Conservation (phyloP, 495 filamentous ascomycete genomes). For the Choiromyces venosus region DNA sequence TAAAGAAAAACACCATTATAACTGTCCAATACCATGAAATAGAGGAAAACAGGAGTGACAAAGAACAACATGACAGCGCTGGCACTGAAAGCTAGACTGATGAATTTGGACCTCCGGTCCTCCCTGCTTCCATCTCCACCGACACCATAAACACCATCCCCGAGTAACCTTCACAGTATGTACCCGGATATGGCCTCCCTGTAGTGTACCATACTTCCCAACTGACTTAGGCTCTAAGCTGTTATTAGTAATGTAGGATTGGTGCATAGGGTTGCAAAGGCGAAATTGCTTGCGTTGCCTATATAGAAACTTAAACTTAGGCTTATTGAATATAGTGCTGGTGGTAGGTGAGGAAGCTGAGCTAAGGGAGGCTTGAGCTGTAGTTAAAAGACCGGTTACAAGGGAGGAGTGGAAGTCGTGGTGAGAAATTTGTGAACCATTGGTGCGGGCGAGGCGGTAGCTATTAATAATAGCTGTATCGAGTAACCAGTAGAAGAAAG, state of each 20-base stretch:
- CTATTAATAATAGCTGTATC: slow-evolving; percentile 20
- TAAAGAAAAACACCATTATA: background rate
- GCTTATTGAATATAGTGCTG: no score
- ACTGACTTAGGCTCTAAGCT: background rate
- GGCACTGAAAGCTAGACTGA: background rate
- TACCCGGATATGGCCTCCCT: background rate
- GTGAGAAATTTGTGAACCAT: background rate
- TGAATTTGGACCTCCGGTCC: background rate
- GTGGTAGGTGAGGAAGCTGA: no score
- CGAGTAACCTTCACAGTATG: background rate
- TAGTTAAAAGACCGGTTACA: background rate
- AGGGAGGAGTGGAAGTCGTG: background rate
- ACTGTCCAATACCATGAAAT: background rate
- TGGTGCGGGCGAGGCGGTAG: background rate
- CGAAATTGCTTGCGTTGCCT: background rate
- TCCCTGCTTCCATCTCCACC: background rate
- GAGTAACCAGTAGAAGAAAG: slow-evolving; percentile 34
- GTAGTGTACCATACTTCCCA: background rate
- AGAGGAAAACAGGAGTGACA: background rate
- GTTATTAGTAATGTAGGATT: background rate
- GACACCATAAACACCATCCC: background rate
- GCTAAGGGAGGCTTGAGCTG: background rate
- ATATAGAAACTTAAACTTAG: background rate
- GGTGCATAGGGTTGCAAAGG: background rate
- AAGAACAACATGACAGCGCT: background rate